Evolutionary conservation across 345 rosid genomes (phyloP), one percentile per base, ranked within the genome.

Genomic region (Erucastrum elatum): DNA sequence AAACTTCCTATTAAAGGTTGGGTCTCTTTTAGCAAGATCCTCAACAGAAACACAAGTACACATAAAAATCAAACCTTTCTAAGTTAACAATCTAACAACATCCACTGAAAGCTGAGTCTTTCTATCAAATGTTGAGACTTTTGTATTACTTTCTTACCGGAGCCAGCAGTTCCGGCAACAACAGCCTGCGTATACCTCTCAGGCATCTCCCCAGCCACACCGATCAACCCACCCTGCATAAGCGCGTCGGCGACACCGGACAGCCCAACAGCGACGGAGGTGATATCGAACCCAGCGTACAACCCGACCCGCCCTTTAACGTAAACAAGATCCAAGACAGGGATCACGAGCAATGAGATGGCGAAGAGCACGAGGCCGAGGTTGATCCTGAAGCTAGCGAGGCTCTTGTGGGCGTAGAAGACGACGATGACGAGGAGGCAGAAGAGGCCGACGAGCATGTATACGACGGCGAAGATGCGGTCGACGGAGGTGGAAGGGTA

Each of bases 151-250:
- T n/a, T 10, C 11, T 82, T 82, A 91, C 99, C 99, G 46, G 98
- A 95, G 71, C 90, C 97, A 44, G 94, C 98, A 64, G 99, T 93
- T 72, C 99, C 99, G 70, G 98, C 99, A 72, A 95, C 81, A 63
- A 91, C 78, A 33, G 98, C 97, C 84, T 95, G 99, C 94, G 89
- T 91, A 77, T 93, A 95, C 68, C 99, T 85, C 80, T 72, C 94
- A 25, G 97, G 97, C 89, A 95, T 77, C 85, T 91, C 96, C 29
- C 99, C 99, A 11, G 98, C 98, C 3, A 90, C 85, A 34, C 99
- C 98, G 73, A 93, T 72, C 9, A 95, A 79, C 34, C 99, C 96
- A 30, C 97, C 97, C 68, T 95, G 98, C 67, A 93, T 90, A 79
- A 95, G 84, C 4, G 96, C 98, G 79, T 93, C 97, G 16, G 88